phyloP scores from a whole-genome alignment of 1,284 basidiomycete genomes.

The Quambalaria eucalypti region DNA sequence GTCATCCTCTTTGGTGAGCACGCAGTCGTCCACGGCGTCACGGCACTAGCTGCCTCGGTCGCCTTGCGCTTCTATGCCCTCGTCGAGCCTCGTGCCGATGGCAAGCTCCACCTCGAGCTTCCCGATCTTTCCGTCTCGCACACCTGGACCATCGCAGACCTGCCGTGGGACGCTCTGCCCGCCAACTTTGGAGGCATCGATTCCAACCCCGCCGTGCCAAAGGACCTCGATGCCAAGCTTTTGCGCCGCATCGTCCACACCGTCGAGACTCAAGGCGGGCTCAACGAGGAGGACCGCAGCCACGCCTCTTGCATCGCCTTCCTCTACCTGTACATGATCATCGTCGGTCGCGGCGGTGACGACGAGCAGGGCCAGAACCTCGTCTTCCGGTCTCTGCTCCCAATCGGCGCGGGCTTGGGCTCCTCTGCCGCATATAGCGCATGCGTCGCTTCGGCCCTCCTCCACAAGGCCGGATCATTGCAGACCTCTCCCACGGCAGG shows the following conservation, averaged over 20 bases:
- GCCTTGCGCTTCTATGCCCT: slow-evolving; percentile 90
- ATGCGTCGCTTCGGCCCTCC: slow-evolving; percentile 70
- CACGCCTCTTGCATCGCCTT: slow-evolving; percentile 70
- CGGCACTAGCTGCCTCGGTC: slow-evolving; percentile 87
- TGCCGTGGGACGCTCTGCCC: slow-evolving; percentile 71
- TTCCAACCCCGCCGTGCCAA: slow-evolving; percentile 46
- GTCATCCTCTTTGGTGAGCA: slow-evolving; percentile 98
- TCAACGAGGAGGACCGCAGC: slow-evolving; percentile 30
- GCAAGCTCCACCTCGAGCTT: slow-evolving; percentile 67
- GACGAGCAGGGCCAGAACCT: slow-evolving; percentile 58
- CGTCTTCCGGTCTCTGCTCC: slow-evolving; percentile 78
- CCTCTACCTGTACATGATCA: slow-evolving; percentile 84
- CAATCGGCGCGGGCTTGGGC: slow-evolving; percentile 95
- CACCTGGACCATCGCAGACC: slow-evolving; percentile 66
- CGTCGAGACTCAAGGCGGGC: slow-evolving; percentile 21
- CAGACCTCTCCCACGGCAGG: slow-evolving; percentile 12
- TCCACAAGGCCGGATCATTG: slow-evolving; percentile 52
- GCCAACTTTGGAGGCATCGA: slow-evolving; percentile 53
- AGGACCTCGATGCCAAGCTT: slow-evolving; percentile 27
- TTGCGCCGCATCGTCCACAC: slow-evolving; percentile 22
- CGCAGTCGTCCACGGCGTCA: slow-evolving; percentile 94
- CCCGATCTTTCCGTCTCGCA: slow-evolving; percentile 71
- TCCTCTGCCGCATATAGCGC: slow-evolving; percentile 91
- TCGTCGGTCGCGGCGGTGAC: slow-evolving; percentile 51
- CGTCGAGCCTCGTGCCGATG: slow-evolving; percentile 64